phyloP scores from a whole-genome alignment of 2,329 filamentous ascomycete species.

The Pseudovirgaria hyperparasitica region DNA sequence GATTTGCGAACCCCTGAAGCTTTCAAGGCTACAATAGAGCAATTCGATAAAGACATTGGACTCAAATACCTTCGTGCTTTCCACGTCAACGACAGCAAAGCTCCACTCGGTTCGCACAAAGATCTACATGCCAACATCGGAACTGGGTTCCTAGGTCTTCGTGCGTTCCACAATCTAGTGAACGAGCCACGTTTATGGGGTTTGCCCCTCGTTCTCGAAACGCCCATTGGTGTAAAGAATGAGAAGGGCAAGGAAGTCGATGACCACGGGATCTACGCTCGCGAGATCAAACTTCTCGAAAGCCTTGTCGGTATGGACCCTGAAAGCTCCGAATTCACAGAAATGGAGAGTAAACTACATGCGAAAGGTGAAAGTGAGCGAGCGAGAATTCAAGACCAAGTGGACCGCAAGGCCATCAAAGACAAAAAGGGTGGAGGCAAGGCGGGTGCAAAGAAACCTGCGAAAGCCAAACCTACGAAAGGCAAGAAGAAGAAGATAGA shows the following conservation, averaged over 20 bases:
- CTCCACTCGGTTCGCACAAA: constrained; percentile 65
- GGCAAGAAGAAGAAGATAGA: neutral
- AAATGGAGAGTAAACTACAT: constrained; percentile 52
- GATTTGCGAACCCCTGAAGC: constrained; percentile 66
- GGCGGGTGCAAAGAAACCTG: no score
- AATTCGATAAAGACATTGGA: constrained; percentile 70
- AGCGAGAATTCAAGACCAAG: constrained; percentile 63
- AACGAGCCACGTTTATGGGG: constrained; percentile 66
- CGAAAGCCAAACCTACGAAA: neutral
- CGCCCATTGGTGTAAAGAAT: constrained; percentile 68
- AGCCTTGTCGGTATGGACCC: constrained; percentile 73
- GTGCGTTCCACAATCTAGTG: constrained; percentile 83
- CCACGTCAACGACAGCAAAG: constrained; percentile 93
- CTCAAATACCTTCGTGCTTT: constrained; percentile 69
- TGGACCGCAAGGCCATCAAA: constrained; percentile 54
- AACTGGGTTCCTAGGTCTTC: constrained; percentile 80
- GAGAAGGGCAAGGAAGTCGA: constrained; percentile 52
- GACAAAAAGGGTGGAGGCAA: constrained; percentile 27
- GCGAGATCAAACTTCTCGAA: constrained; percentile 91
- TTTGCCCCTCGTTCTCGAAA: constrained; percentile 88
- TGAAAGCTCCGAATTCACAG: constrained; percentile 58
- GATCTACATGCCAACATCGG: constrained; percentile 96
- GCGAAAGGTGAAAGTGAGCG: constrained; percentile 59
- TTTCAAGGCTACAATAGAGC: constrained; percentile 58
- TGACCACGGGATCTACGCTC: constrained; percentile 76